These are phyloP conservation scores for Phytophthora aleatoria DNA, from an alignment of 352 stramenopile species.

Conservation along the genomic window DNA sequence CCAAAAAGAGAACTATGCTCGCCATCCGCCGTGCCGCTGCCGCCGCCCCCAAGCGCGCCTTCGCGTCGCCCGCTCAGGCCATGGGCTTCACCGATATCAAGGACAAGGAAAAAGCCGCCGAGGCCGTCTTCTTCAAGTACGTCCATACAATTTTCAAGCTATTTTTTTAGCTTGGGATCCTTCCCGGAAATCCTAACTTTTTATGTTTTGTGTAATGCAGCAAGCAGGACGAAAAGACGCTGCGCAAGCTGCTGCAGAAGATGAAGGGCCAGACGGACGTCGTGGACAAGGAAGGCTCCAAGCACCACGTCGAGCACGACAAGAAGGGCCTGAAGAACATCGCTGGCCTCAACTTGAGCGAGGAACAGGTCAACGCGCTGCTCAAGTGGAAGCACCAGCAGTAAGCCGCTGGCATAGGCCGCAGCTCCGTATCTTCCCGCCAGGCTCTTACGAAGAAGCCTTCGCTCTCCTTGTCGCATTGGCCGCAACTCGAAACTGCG, in stretches of 20 bases:
- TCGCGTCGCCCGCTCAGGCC: constrained; percentile 51
- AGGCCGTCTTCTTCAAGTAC: constrained; percentile 88
- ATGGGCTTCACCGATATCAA: constrained; percentile 54
- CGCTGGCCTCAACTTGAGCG: constrained; percentile 57
- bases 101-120: constrained; percentile 81
- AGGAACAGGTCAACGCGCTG: constrained; percentile 77
- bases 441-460: constrained; percentile 5
- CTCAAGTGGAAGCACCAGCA: constrained; percentile 92
- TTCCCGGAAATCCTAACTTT: constrained; percentile 7
- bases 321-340: constrained; percentile 76
- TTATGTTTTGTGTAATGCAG: constrained; percentile 31
- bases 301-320: constrained; percentile 81
- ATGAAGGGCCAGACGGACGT: constrained; percentile 83
- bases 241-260: constrained; percentile 89
- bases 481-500: constrained; percentile 4
- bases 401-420: constrained; percentile 40
- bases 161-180: not conserved
- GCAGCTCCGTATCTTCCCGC: constrained; percentile 3
- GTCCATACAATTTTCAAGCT: constrained; percentile 19
- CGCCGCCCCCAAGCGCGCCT: constrained; percentile 52
- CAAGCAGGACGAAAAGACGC: constrained; percentile 87
- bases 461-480: constrained; percentile 3
- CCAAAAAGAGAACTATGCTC: constrained; percentile 49
- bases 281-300: constrained; percentile 59
- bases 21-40: constrained; percentile 57